These are phyloP conservation scores for Gonapodya prolifera DNA, from an alignment of 192 early-diverging fungal genomes.

Conservation along the genomic window DNA sequence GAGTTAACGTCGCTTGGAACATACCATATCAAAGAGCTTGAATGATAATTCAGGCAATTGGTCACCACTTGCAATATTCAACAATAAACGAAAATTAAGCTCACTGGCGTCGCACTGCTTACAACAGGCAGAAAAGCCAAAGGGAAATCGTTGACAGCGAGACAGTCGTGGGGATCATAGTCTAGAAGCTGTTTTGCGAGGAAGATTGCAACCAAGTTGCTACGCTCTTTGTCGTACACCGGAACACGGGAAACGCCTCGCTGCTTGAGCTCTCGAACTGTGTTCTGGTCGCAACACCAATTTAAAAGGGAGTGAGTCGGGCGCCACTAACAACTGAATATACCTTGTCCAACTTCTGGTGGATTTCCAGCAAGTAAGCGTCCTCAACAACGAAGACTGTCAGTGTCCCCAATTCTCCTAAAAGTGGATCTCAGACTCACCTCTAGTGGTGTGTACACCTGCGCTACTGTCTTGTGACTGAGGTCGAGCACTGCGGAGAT, in stretches of 20 bases:
- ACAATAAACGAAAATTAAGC: neutral
- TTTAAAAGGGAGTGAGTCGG: too few species aligned
- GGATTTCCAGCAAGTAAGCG: slow-evolving; percentile 54
- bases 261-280: slow-evolving; percentile 36
- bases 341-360: slow-evolving; percentile 30
- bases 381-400: slow-evolving; percentile 16
- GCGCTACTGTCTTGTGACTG: slow-evolving; percentile 49
- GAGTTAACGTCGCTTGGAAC: neutral
- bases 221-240: slow-evolving; percentile 41
- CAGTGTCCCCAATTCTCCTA: neutral
- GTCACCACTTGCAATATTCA: neutral
- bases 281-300: neutral
- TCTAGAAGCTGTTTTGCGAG: slow-evolving; percentile 15
- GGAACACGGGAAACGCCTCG: slow-evolving; percentile 67
- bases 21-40: neutral
- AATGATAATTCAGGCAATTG: neutral
- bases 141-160: neutral
- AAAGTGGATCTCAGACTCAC: neutral
- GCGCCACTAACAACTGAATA: too few species aligned
- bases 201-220: slow-evolving; percentile 64
- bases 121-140: neutral
- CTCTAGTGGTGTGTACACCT: slow-evolving; percentile 60
- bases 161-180: slow-evolving; percentile 3
- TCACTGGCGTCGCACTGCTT: neutral
- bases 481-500: slow-evolving; percentile 66